Percentiles rank a stretch among this genome's conserved stretches.
Conservation (phyloP, 768 basidiomycete genomes). For the Lactarius pseudohatsudake region DNA sequence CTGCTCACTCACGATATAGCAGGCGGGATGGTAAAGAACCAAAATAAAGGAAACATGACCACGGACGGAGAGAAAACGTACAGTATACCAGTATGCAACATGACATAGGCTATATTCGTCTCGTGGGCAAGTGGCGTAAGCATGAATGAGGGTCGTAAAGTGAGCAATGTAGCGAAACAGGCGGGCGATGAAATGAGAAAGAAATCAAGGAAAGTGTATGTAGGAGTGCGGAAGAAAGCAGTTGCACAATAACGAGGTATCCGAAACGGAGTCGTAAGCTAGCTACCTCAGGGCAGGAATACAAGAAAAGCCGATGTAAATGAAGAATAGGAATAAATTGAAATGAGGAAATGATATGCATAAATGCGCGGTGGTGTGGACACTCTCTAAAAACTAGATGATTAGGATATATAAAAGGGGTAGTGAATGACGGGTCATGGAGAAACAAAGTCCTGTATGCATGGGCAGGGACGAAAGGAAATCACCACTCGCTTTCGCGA, state of each 20-base stretch:
- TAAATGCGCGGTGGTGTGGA: conserved; percentile 6
- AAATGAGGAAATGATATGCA: conserved; percentile 6
- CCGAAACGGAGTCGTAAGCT: neutral
- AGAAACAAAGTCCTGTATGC: neutral
- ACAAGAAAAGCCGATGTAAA: conserved; percentile 1
- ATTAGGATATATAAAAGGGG: conserved; percentile 16
- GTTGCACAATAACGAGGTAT: neutral
- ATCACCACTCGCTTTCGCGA: conserved; percentile 27
- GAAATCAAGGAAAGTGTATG: neutral
- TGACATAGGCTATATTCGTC: conserved; percentile 3
- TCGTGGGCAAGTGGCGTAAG: neutral
- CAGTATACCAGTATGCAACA: conserved; percentile 1
- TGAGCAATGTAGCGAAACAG: neutral
- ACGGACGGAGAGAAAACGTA: neutral
- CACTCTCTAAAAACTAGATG: conserved; percentile 1
- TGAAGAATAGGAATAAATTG: conserved; percentile 27
- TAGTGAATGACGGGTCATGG: conserved; percentile 1
- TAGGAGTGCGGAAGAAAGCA: neutral
- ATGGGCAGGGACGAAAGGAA: neutral
- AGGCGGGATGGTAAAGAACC: neutral
- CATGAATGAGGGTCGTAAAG: neutral
- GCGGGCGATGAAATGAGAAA: neutral
- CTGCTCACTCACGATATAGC: neutral
- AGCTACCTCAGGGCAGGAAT: conserved; percentile 1
- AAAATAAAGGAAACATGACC: neutral